Base-by-base conservation (phyloP, 192 early-diverging fungal genomes). In the Pilobolus umbonatus region DNA sequence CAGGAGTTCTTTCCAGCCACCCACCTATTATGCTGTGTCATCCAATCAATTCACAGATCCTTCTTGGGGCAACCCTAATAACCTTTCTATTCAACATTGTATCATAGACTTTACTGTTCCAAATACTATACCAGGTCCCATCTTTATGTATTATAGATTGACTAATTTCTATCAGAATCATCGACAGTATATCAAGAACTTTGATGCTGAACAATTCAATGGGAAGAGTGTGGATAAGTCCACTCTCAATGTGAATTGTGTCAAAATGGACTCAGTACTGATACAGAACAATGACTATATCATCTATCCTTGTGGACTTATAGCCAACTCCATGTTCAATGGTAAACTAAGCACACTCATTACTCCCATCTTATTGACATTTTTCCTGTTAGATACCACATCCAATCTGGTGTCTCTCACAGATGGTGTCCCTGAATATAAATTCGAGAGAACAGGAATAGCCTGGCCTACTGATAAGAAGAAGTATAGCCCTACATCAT, bases 161-260 rank as follows among this genome's bases (percentile, higher is more conserved):
- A 95, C 94, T 4, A 92, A 94, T 78, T 98, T 98, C 68, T 96
- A 92, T 71, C 94, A 96, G 72, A 96, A 96, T 77, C 90, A 94
- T 57, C 79, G 94, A 5, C 81, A 82, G 47, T 96, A 96, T 61
- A 83, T 93, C 21, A 89, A 90, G 60, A 85, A 79, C 55, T 91
- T 82, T 62, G 85, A 91, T 61, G 71, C 82, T 14, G 72, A 83
- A 44, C 92, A 96, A 69, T 78, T 94, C 15, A 66, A 73, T 39
- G 90, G 90, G 28, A 74, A 78, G 31, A 34, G 24, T 32, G 35
- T 54, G 7, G n/a, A 42, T 1, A 36, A 57, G 15, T 48, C 68
- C 17, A 34, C 61, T 5, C 68, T 60, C 0, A 50, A 64, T 7
- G 69, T 75, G 2, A 66, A 55, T 40, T 76, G 73, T 51, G n/a